Evolutionary conservation across 129 eudicot genomes (phyloP).

Genomic region (Logfia minima): DNA sequence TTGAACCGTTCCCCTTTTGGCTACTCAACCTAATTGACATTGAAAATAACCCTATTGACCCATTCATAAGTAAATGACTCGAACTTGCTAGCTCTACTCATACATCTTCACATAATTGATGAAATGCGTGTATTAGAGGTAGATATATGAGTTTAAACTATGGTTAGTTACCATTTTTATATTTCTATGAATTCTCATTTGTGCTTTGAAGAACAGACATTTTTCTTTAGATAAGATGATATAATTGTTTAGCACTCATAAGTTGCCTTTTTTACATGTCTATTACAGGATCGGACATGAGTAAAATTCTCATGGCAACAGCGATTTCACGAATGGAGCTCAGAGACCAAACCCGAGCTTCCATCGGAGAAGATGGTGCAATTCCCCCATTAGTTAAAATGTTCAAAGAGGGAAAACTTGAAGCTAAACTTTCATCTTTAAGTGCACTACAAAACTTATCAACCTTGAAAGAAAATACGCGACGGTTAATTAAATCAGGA

Average conservation of each 20-base stretch:
- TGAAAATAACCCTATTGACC: background rate
- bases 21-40: background rate
- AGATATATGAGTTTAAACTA: background rate
- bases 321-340: constrained; percentile 83
- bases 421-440: constrained; percentile 74
- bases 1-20: background rate
- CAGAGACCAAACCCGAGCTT: constrained; percentile 64
- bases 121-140: background rate
- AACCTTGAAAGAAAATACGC: constrained; percentile 48
- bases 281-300: constrained; percentile 87
- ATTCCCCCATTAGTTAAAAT: constrained; percentile 76
- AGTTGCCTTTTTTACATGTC: constrained; percentile 1
- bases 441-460: constrained; percentile 72
- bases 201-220: background rate
- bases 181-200: background rate
- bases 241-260: background rate
- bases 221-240: background rate
- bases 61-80: background rate
- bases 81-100: background rate
- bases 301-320: constrained; percentile 87
- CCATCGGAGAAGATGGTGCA: constrained; percentile 78
- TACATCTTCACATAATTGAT: background rate
- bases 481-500: constrained; percentile 53
- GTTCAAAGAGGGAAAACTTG: constrained; percentile 86
- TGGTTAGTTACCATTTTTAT: background rate